Percentiles rank a stretch among this genome's conserved stretches.
phyloP scores from a whole-genome alignment of 768 basidiomycete species.

The Mycena crocata region DNA sequence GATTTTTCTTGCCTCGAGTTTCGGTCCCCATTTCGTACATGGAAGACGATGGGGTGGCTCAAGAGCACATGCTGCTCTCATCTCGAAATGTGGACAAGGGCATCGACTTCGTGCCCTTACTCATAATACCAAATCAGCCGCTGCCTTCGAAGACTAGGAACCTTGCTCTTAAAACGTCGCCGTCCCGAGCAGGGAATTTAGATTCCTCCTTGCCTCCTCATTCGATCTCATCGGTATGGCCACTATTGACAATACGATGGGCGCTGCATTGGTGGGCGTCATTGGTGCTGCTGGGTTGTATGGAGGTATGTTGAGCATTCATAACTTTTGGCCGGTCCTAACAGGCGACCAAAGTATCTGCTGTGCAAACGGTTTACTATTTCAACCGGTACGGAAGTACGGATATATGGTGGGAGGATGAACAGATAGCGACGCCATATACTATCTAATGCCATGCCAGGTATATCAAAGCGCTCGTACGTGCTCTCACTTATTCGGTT shows the following conservation, averaged over 20 bases:
- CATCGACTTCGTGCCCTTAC: constrained; percentile 27
- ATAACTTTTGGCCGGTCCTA: not conserved
- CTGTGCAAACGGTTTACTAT: constrained; percentile 68
- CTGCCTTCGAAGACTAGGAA: constrained; percentile 29
- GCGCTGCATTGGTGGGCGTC: constrained; percentile 25
- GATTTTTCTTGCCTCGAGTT: constrained; percentile 30
- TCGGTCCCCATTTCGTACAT: constrained; percentile 19
- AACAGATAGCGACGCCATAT: constrained; percentile 42
- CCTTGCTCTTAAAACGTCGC: constrained; percentile 26
- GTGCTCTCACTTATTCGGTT: constrained; percentile 17
- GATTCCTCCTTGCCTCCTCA: constrained; percentile 5
- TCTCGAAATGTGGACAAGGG: constrained; percentile 10
- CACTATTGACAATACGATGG: constrained; percentile 31
- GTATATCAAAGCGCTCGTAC: constrained; percentile 64
- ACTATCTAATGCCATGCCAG: constrained; percentile 30
- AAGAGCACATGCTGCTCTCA: constrained; percentile 17
- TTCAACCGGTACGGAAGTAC: constrained; percentile 54
- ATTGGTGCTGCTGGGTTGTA: constrained; percentile 48
- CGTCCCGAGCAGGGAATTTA: constrained; percentile 23
- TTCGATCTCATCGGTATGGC: constrained; percentile 12
- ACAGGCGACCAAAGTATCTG: constrained; percentile 55
- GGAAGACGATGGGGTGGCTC: constrained; percentile 21
- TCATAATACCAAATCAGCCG: constrained; percentile 29
- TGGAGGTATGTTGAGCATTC: constrained; percentile 54
- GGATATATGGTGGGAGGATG: constrained; percentile 20